Conservation (phyloP, 495 filamentous ascomycete genomes). For the Neurospora sp. region DNA sequence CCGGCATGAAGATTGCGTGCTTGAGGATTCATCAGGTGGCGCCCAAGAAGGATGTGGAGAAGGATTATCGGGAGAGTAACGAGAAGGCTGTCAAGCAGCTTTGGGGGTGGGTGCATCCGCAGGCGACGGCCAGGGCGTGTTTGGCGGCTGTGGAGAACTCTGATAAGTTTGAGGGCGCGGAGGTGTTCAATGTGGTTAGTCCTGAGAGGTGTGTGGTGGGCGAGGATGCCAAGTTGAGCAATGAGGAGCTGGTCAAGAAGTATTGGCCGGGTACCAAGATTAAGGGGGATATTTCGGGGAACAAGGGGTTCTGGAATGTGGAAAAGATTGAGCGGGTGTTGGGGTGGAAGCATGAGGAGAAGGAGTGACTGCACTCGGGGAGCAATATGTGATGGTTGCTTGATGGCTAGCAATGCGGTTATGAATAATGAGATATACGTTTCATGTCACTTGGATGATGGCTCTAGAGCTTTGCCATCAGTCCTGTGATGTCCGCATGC, state of each 20-base stretch:
- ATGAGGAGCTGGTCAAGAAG: neutral
- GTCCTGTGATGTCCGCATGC: neutral
- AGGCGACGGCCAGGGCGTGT: neutral
- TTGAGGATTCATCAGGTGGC: neutral
- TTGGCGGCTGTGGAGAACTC: neutral
- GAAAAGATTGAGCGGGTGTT: neutral
- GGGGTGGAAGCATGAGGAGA: neutral
- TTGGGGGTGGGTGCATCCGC: neutral
- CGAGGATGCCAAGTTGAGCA: neutral
- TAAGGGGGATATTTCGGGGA: neutral
- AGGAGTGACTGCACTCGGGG: neutral
- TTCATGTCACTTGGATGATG: neutral
- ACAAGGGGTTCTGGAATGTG: neutral
- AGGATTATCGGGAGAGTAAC: neutral
- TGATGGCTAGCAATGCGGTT: neutral
- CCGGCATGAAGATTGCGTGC: neutral
- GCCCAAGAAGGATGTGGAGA: neutral
- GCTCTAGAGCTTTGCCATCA: neutral
- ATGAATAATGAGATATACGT: neutral
- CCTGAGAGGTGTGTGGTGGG: neutral
- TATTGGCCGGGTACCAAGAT: neutral
- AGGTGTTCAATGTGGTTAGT: neutral
- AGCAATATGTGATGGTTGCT: neutral
- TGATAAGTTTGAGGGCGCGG: neutral
- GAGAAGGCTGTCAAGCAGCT: neutral